Percentiles rank a stretch among this genome's conserved stretches.
Evolutionary conservation across 305 asterid genomes (phyloP).

Genomic region (Fraxinus floribunda): DNA sequence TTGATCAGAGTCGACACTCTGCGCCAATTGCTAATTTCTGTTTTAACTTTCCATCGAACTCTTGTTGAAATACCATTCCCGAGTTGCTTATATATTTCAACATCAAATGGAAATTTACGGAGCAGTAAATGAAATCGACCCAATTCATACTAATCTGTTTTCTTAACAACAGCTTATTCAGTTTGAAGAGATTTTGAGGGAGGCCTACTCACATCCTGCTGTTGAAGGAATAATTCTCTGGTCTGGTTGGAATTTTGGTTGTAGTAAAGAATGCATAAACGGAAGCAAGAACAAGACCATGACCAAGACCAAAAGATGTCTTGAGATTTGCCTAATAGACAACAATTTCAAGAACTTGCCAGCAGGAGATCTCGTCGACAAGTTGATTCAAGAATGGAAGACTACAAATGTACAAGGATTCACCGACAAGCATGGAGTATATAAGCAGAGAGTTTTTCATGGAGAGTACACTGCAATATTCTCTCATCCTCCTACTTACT

Average conservation of each 20-base stretch:
- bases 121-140: too few species aligned
- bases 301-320: constrained; percentile 23
- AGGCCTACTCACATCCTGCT: constrained; percentile 53
- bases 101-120: not conserved
- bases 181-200: constrained; percentile 51
- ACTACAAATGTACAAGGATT: constrained; percentile 28
- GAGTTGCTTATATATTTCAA: too few species aligned
- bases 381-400: constrained; percentile 50
- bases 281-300: not conserved
- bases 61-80: too few species aligned
- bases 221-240: constrained; percentile 52
- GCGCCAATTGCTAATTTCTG: too few species aligned
- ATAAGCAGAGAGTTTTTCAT: constrained; percentile 30
- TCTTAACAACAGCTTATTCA: constrained; percentile 25
- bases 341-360: constrained; percentile 36
- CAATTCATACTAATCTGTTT: not conserved
- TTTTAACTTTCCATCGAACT: too few species aligned
- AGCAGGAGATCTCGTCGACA: constrained; percentile 48
- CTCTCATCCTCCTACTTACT: constrained; percentile 27
- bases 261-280: constrained; percentile 36
- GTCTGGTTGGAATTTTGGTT: constrained; percentile 51
- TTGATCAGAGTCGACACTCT: too few species aligned
- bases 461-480: constrained; percentile 41
- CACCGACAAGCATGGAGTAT: constrained; percentile 35
- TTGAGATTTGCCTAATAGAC: constrained; percentile 35